A percentile compares a stretch with the other conserved stretches of the same genome.
Conservation (phyloP, 2,329 filamentous ascomycete species). For the Lasiodiplodia sp. region DNA sequence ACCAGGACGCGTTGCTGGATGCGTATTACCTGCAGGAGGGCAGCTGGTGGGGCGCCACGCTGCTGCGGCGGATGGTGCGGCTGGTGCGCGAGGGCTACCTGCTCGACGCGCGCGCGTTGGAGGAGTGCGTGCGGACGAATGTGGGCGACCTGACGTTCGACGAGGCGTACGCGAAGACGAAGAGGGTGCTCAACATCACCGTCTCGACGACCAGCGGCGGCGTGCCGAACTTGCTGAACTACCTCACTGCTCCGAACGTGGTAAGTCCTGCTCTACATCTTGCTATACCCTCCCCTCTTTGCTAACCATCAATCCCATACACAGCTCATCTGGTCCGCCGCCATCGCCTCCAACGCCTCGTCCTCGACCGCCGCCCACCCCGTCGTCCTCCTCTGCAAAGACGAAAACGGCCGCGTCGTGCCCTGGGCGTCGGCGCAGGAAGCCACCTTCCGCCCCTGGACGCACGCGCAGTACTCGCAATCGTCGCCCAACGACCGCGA, state of each 20-base stretch:
- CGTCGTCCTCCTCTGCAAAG: conserved; percentile 78
- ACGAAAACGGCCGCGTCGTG: conserved; percentile 73
- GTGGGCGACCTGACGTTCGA: conserved; percentile 91
- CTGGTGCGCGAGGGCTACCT: conserved; percentile 82
- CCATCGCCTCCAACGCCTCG: conserved; percentile 76
- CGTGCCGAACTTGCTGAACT: conserved; percentile 86
- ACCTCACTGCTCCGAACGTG: conserved; percentile 91
- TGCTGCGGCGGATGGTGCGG: conserved; percentile 70
- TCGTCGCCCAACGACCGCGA: conserved; percentile 68
- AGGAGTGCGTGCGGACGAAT: conserved; percentile 83
- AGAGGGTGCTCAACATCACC: conserved; percentile 89
- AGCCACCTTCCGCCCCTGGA: conserved; percentile 73
- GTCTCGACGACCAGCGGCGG: conserved; percentile 79
- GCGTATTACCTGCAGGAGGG: conserved; percentile 35
- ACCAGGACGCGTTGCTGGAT: conserved; percentile 27
- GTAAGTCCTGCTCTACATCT: conserved; percentile 59
- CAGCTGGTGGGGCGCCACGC: conserved; percentile 58
- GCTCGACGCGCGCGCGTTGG: conserved; percentile 80
- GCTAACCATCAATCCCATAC: conserved; percentile 7
- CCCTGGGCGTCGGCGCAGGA: conserved; percentile 72
- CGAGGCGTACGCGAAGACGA: conserved; percentile 86
- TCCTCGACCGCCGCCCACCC: conserved; percentile 70
- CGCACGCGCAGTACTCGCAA: conserved; percentile 49
- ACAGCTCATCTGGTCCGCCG: conserved; percentile 81
- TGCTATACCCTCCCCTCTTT: no score